Percentiles rank a stretch among this genome's conserved stretches.
Conservation (phyloP, 2,329 filamentous ascomycete species). For the Aureobasidium sp. region DNA sequence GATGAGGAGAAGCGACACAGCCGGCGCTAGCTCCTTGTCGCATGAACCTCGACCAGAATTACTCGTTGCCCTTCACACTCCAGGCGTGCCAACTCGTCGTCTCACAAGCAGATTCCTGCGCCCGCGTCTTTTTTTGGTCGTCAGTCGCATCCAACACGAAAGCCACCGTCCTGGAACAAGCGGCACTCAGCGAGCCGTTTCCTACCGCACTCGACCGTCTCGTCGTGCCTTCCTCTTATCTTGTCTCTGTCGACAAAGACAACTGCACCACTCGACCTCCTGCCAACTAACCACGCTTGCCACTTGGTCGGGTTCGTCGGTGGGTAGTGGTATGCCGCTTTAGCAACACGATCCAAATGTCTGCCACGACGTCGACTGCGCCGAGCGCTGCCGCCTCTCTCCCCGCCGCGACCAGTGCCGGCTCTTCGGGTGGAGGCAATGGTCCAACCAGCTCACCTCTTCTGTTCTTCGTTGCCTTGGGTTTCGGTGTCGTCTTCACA, state of each 20-base stretch:
- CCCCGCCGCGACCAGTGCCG: slow-evolving; percentile 18
- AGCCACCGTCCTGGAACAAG: background rate
- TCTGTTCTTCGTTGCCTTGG: slow-evolving; percentile 88
- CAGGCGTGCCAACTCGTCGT: background rate
- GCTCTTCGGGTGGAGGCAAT: slow-evolving; percentile 24
- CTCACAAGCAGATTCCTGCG: background rate
- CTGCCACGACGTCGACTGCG: slow-evolving; percentile 7
- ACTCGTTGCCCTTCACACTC: background rate
- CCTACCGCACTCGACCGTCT: background rate
- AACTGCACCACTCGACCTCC: background rate
- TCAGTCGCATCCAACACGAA: background rate
- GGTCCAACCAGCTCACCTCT: slow-evolving; percentile 62
- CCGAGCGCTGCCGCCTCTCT: slow-evolving; percentile 7
- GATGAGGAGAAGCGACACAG: background rate
- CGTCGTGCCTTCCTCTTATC: background rate
- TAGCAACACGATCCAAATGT: slow-evolving; percentile 1
- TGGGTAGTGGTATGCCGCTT: background rate
- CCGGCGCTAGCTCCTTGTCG: background rate
- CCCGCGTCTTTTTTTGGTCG: background rate
- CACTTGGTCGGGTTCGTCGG: background rate
- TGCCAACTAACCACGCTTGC: background rate
- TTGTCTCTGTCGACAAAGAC: background rate
- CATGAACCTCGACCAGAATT: background rate
- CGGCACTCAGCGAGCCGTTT: background rate
- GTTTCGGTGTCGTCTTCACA: slow-evolving; percentile 96